Conservation (phyloP, 139 green algal species). For the Penium margaritaceum region DNA sequence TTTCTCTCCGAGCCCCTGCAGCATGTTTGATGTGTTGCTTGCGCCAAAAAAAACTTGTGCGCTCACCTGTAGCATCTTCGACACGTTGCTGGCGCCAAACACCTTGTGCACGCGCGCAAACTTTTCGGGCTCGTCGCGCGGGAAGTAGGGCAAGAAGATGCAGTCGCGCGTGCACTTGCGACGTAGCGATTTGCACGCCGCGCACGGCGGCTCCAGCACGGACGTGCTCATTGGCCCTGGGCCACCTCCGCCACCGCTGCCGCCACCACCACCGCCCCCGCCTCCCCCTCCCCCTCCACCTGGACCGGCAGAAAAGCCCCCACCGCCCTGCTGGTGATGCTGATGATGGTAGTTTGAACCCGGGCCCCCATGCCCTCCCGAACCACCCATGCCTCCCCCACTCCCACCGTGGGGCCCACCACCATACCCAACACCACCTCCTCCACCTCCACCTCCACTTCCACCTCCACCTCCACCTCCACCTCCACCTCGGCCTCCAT, state of each 20-base stretch:
- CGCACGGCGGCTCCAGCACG: constrained; percentile 12
- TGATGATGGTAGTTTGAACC: too few species aligned
- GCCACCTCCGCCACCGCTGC: background rate
- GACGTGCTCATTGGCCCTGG: background rate
- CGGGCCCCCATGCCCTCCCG: too few species aligned
- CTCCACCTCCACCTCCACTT: too few species aligned
- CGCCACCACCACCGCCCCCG: background rate
- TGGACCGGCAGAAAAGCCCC: too few species aligned
- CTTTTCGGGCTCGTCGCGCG: constrained; percentile 28
- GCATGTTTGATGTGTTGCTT: background rate
- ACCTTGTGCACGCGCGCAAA: constrained; percentile 25
- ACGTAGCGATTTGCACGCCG: constrained; percentile 30
- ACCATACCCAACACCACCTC: too few species aligned
- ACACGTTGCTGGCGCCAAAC: constrained; percentile 20
- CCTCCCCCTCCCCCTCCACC: too few species aligned
- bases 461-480: too few species aligned
- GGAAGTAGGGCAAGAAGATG: constrained; percentile 27
- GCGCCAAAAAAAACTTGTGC: background rate
- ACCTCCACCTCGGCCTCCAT: too few species aligned
- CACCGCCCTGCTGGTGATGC: too few species aligned
- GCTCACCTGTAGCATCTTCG: constrained; percentile 22
- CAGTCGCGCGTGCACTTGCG: constrained; percentile 31
- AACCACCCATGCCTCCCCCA: too few species aligned
- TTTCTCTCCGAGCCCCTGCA: too few species aligned
- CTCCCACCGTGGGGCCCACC: too few species aligned